Evolutionary conservation across 345 rosid species (phyloP).

Genomic region (Aquilaria sinensis): DNA sequence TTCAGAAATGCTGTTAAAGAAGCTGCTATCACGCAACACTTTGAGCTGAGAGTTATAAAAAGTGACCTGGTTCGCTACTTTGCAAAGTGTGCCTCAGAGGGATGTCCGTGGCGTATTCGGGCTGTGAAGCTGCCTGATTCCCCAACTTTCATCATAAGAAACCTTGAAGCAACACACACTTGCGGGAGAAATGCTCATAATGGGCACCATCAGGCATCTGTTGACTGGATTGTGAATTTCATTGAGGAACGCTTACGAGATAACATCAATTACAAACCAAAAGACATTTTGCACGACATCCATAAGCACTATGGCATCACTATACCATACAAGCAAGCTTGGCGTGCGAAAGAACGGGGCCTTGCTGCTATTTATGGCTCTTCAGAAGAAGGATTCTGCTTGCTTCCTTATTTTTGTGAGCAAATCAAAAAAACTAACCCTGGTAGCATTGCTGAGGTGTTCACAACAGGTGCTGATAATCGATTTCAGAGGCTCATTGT

Average conservation of each 20-base stretch:
- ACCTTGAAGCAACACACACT: conserved; percentile 44
- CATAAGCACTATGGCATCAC: conserved; percentile 43
- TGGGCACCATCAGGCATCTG: conserved; percentile 59
- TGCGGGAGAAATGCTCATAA: conserved; percentile 45
- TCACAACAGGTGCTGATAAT: conserved; percentile 40
- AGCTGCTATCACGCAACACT: conserved; percentile 52
- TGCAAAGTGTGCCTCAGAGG: conserved; percentile 55
- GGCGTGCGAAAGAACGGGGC: conserved; percentile 60
- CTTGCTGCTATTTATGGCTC: conserved; percentile 60
- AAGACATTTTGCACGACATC: conserved; percentile 49
- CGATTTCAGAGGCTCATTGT: conserved; percentile 44
- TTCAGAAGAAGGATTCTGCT: conserved; percentile 53
- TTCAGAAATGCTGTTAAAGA: conserved; percentile 48
- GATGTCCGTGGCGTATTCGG: conserved; percentile 54
- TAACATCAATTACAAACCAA: conserved; percentile 49
- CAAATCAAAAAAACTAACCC: conserved; percentile 44
- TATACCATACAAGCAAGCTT: conserved; percentile 57
- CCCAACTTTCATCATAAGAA: conserved; percentile 44
- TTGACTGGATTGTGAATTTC: conserved; percentile 56
- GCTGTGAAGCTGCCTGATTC: conserved; percentile 46
- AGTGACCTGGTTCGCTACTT: conserved; percentile 43
- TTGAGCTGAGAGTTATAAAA: conserved; percentile 49
- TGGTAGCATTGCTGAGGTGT: conserved; percentile 41
- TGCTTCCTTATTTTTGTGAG: conserved; percentile 43
- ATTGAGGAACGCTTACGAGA: conserved; percentile 40